Evolutionary conservation across 768 basidiomycete genomes (phyloP).

Genomic region (Naematelia encephala): DNA sequence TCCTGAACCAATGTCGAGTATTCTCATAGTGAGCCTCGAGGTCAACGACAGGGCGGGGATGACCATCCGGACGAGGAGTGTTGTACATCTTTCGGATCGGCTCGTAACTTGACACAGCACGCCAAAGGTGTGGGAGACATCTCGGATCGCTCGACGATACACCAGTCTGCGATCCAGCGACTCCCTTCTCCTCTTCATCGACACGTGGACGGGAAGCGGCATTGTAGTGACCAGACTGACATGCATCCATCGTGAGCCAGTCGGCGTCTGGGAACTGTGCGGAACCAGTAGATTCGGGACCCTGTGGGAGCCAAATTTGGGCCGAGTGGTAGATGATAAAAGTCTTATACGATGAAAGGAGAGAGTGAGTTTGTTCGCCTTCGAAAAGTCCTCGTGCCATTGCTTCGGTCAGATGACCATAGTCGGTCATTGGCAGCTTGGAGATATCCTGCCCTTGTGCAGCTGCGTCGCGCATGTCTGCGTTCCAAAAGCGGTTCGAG

Average conservation of each 20-base stretch:
- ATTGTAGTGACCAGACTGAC: slow-evolving; percentile 19
- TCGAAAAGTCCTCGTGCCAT: slow-evolving; percentile 17
- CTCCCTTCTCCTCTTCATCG: neutral
- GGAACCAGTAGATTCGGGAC: slow-evolving; percentile 2
- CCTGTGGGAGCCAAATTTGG: slow-evolving; percentile 14
- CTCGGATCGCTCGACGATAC: neutral
- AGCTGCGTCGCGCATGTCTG: neutral
- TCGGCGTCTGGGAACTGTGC: slow-evolving; percentile 15
- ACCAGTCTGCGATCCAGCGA: neutral
- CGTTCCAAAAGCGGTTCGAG: slow-evolving; percentile 17
- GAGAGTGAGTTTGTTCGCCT: neutral
- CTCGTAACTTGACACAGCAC: slow-evolving; percentile 7
- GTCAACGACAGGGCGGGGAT: slow-evolving; percentile 20
- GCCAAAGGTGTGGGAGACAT: slow-evolving; percentile 2
- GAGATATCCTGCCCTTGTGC: neutral
- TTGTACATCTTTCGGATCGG: slow-evolving; percentile 21
- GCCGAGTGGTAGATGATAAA: slow-evolving; percentile 13
- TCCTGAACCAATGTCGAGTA: slow-evolving; percentile 11
- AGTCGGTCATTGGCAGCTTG: slow-evolving; percentile 8
- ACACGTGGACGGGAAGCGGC: neutral
- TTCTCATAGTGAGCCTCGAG: slow-evolving; percentile 26
- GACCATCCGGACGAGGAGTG: slow-evolving; percentile 11
- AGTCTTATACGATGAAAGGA: neutral
- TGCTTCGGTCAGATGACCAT: slow-evolving; percentile 6
- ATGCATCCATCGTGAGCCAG: slow-evolving; percentile 17